phyloP scores from a whole-genome alignment of 73 alveolate species.

The Stentor coeruleus region DNA sequence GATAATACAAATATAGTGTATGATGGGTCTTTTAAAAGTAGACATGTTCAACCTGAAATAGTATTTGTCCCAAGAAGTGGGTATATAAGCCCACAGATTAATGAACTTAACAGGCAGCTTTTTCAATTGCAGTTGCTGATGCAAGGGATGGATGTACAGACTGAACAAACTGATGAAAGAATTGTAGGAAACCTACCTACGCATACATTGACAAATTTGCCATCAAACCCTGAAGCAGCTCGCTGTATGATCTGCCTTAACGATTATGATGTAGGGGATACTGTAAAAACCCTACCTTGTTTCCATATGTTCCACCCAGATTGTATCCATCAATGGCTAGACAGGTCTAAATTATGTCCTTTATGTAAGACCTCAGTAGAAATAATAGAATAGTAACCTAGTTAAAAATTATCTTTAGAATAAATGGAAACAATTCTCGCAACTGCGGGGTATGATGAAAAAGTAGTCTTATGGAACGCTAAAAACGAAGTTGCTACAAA shows the following conservation, averaged over 20 bases:
- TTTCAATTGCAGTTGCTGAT: background rate
- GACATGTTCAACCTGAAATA: background rate
- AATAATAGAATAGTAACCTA: slow-evolving; percentile 19
- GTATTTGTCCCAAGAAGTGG: background rate
- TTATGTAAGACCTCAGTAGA: slow-evolving; percentile 37
- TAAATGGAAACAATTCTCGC: slow-evolving; percentile 60
- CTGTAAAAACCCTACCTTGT: slow-evolving; percentile 35
- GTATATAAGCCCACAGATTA: background rate
- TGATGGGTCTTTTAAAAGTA: slow-evolving; percentile 3
- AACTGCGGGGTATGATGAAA: slow-evolving; percentile 85
- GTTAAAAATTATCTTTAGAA: slow-evolving; percentile 23
- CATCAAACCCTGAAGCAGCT: slow-evolving; percentile 25
- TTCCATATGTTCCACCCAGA: slow-evolving; percentile 38
- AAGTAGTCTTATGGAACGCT: slow-evolving; percentile 75
- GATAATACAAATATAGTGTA: background rate
- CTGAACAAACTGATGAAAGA: background rate
- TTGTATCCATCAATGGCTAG: slow-evolving; percentile 39
- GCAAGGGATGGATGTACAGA: background rate
- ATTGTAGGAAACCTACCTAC: background rate
- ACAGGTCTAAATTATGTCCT: slow-evolving; percentile 40
- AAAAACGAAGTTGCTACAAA: slow-evolving; percentile 49
- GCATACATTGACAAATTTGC: background rate
- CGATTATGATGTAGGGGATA: slow-evolving; percentile 33
- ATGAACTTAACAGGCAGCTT: background rate
- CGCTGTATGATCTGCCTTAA: slow-evolving; percentile 35